phyloP scores from a whole-genome alignment of 805 yeast genomes.

The Zygosaccharomyces bisporus region DNA sequence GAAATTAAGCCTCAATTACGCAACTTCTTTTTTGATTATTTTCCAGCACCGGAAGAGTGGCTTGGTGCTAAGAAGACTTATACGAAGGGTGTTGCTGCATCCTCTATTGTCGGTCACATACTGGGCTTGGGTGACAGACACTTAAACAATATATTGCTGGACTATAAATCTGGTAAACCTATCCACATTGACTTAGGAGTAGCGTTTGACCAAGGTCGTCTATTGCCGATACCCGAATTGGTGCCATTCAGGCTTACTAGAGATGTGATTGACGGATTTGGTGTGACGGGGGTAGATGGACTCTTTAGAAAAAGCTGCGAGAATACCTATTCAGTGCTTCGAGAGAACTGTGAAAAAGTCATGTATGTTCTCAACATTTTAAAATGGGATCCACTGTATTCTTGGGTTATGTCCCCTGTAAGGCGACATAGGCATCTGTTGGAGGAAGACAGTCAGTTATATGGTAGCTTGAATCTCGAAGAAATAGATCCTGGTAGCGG shows the following conservation, averaged over 20 bases:
- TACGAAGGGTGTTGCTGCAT: conserved; percentile 74
- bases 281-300: conserved; percentile 81
- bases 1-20: conserved; percentile 65
- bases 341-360: conserved; percentile 64
- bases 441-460: conserved; percentile 24
- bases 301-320: conserved; percentile 70
- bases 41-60: conserved; percentile 70
- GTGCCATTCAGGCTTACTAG: conserved; percentile 91
- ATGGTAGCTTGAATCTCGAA: conserved; percentile 12
- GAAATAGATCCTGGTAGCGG: conserved; percentile 9
- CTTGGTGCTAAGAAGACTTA: conserved; percentile 58
- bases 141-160: conserved; percentile 84
- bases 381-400: conserved; percentile 87
- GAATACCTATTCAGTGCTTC: conserved; percentile 61
- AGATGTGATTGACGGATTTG: conserved; percentile 91
- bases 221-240: conserved; percentile 81
- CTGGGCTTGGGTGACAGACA: conserved; percentile 96
- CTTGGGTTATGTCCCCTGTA: conserved; percentile 85
- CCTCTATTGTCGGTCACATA: conserved; percentile 82
- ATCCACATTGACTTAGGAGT: conserved; percentile 95
- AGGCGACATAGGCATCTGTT: conserved; percentile 43
- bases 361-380: conserved; percentile 79
- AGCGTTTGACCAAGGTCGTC: conserved; percentile 90
- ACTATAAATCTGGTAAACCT: conserved; percentile 79
- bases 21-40: conserved; percentile 64